phyloP scores from a whole-genome alignment of 2,329 filamentous ascomycete genomes.

The Zalaria obscura region DNA sequence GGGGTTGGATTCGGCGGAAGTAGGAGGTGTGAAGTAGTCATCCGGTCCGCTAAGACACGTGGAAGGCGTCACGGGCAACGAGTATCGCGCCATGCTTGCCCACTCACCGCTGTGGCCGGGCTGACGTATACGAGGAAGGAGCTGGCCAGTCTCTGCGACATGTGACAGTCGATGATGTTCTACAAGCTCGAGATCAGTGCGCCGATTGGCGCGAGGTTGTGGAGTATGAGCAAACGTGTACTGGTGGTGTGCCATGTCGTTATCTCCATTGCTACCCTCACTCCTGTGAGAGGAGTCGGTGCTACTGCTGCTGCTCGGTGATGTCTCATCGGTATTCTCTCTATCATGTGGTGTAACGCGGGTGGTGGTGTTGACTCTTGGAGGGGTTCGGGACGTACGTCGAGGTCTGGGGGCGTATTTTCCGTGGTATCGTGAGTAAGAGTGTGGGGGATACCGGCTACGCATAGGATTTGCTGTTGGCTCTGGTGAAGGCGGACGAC shows the following conservation, averaged over 20 bases:
- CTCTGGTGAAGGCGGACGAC: constrained; percentile 1
- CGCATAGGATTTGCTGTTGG: constrained; percentile 13
- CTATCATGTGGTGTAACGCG: too few relatives aligned
- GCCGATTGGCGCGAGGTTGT: constrained; percentile 12
- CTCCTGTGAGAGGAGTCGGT: constrained; percentile 9
- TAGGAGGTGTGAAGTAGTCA: background rate
- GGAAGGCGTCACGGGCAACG: too few relatives aligned
- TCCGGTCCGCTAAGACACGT: too few relatives aligned
- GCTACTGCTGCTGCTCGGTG: constrained; percentile 3
- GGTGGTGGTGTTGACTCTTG: too few relatives aligned
- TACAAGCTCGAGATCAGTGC: constrained; percentile 21
- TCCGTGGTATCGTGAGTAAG: constrained; percentile 22
- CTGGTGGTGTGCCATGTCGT: constrained; percentile 3
- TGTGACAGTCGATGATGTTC: constrained; percentile 34
- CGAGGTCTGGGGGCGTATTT: constrained; percentile 5
- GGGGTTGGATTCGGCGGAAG: background rate
- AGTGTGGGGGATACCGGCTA: constrained; percentile 18
- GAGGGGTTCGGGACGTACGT: too few relatives aligned
- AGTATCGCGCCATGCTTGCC: constrained; percentile 11
- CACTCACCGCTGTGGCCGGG: constrained; percentile 23
- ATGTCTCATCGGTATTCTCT: too few relatives aligned
- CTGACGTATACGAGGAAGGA: constrained; percentile 25
- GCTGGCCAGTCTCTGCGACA: constrained; percentile 35
- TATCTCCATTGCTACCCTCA: constrained; percentile 9
- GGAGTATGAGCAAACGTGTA: background rate